phyloP scores from a whole-genome alignment of 257 asterid species.

The Fraxinus americana region DNA sequence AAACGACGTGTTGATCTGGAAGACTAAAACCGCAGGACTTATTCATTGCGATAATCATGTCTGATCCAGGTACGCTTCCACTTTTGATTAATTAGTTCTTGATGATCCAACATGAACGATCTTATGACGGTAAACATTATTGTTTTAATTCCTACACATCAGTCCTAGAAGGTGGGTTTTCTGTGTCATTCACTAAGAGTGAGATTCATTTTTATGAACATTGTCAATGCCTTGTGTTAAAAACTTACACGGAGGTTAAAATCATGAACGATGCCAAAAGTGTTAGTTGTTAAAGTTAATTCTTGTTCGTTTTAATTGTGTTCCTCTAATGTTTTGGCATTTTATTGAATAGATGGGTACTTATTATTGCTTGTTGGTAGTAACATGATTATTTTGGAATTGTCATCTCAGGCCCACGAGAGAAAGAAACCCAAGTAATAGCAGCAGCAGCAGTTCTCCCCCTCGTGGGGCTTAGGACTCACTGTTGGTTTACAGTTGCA shows the following conservation, averaged over 20 bases:
- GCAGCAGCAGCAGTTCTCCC: constrained; percentile 49
- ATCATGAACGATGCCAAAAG: too few relatives aligned
- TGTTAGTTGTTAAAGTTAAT: too few relatives aligned
- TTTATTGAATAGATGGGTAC: not conserved
- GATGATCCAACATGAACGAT: too few relatives aligned
- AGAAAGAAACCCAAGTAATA: constrained; percentile 46
- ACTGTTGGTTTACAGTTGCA: too few relatives aligned
- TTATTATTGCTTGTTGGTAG: not conserved
- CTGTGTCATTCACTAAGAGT: not conserved
- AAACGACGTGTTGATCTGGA: too few relatives aligned
- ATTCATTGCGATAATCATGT: too few relatives aligned
- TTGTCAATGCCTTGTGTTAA: not conserved
- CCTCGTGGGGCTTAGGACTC: constrained; percentile 31
- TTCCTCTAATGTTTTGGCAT: not conserved
- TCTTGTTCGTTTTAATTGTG: too few relatives aligned
- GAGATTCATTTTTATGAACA: not conserved
- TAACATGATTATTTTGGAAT: not conserved
- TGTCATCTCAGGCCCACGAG: constrained; percentile 35
- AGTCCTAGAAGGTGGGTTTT: constrained; percentile 47
- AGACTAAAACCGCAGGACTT: too few relatives aligned
- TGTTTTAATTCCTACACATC: too few relatives aligned
- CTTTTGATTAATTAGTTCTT: too few relatives aligned
- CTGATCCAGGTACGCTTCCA: too few relatives aligned
- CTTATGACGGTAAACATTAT: too few relatives aligned
- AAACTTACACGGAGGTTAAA: not conserved